Base-by-base conservation (phyloP, 805 yeast species). In the Trichomonascus vanleenenianus region DNA sequence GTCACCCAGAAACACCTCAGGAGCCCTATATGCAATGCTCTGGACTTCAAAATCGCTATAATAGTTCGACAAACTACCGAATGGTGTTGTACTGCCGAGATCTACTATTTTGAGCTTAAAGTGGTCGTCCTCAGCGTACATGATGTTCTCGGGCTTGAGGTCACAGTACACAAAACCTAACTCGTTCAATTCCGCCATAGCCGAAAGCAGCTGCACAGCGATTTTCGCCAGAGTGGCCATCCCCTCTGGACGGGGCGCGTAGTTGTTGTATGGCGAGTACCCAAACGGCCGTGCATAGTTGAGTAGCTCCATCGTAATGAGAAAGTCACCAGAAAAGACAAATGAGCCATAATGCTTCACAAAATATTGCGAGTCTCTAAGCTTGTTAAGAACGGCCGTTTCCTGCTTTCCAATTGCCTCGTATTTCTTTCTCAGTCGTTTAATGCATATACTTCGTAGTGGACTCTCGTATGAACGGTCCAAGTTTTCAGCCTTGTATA, bases 1-100 rank as follows among this genome's bases (percentile, higher is more conserved):
- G 34, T 54, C 59, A 19, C 59, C 59, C 3, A 53, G 48, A 10
- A 54, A 19, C 4, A 56, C 57, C 38, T 56, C 59, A 8, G 59
- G 59, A 3, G 59, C 59, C 2, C 59, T 46, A 36, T 56, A 56
- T 4, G 53, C 56, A 5, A 45, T 40, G 14, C 50, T 43, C 38
- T 56, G 59, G 25, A 56, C 42, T 11, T 53, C 53, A 49, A 54
- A 56, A 43, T 51, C 50, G 20, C 48, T 56, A 25, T 45, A 46
- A 36, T 56, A 56, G 11, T 30, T 38, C 18, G 35, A 14, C n/a
- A 47, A 32, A n/a, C 47, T 47, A 9, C 31, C 14, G 5, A 45
- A 30, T 3, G 41, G 36, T 2, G 40, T 38, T 2, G 59, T 51
- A 41, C 56, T 56, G 8, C 59, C 56, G 10, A 56, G 44, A 34